Evolutionary conservation across 164 flowering plant species (phyloP).

Genomic region (Nymphaea thermarum): DNA sequence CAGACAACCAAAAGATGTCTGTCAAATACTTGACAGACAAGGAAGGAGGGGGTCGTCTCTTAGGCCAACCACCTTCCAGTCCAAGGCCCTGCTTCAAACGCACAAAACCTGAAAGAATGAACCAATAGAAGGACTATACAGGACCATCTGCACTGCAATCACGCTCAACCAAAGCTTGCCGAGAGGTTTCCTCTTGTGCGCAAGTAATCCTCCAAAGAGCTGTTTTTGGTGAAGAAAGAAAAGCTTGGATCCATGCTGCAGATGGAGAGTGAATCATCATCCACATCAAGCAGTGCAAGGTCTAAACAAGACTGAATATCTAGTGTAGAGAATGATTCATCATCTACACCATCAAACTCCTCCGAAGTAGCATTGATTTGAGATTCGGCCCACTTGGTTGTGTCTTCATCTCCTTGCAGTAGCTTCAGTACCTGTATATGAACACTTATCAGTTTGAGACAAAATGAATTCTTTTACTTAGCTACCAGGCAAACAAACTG

Average conservation of each 20-base stretch:
- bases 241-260: slow-evolving; percentile 58
- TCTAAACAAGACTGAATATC: slow-evolving; percentile 68
- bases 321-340: slow-evolving; percentile 30
- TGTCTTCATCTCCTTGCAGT: slow-evolving; percentile 76
- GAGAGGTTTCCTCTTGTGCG: slow-evolving; percentile 85
- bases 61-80: neutral
- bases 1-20: neutral
- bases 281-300: slow-evolving; percentile 77
- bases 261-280: slow-evolving; percentile 57
- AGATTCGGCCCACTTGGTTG: slow-evolving; percentile 53
- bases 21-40: neutral
- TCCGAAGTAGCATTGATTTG: slow-evolving; percentile 33
- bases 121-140: neutral
- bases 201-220: slow-evolving; percentile 69
- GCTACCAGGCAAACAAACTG: no score
- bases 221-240: slow-evolving; percentile 3
- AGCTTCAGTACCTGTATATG: slow-evolving; percentile 62
- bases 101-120: no score
- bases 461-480: no score
- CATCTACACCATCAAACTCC: slow-evolving; percentile 38
- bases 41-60: neutral
- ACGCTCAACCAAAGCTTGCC: slow-evolving; percentile 59
- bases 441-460: neutral
- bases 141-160: neutral
- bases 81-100: neutral